These are phyloP conservation scores for Dalbergia cochinchinensis DNA, from an alignment of 306 rosid species.

Conservation along the genomic window DNA sequence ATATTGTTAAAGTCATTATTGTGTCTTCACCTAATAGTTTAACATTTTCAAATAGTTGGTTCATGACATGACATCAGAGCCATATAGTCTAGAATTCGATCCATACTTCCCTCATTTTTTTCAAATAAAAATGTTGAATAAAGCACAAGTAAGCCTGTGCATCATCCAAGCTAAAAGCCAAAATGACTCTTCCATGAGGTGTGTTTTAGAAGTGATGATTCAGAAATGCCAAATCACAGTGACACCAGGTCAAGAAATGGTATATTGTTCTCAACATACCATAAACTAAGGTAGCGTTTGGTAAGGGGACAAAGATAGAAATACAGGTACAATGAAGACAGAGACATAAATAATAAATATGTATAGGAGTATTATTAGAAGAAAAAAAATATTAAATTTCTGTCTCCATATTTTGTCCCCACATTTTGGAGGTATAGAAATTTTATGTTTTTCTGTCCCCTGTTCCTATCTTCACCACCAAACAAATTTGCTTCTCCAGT, in stretches of 20 bases:
- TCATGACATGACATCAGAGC: background rate
- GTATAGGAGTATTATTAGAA: no score
- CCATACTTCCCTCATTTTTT: background rate
- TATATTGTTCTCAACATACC: constrained; percentile 13
- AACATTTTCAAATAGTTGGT: background rate
- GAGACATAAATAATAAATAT: no score
- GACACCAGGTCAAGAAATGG: constrained; percentile 27
- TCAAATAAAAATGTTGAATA: background rate
- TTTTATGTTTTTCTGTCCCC: no score
- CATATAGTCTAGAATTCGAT: background rate
- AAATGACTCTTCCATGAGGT: background rate
- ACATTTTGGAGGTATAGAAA: no score
- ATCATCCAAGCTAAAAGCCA: no score
- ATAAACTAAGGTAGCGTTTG: no score
- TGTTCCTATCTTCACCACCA: no score
- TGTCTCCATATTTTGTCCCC: no score
- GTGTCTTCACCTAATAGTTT: background rate
- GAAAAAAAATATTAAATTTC: no score
- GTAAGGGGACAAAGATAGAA: no score
- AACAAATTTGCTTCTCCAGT: no score
- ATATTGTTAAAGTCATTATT: constrained; percentile 4
- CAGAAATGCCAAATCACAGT: constrained; percentile 14
- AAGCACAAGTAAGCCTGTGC: background rate
- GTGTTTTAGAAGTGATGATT: background rate
- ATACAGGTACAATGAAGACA: no score